A percentile compares a stretch with the other conserved stretches of the same genome.
These are phyloP conservation scores for Blastomyces silverae DNA, from an alignment of 2,329 filamentous ascomycete genomes.

Conservation along the genomic window DNA sequence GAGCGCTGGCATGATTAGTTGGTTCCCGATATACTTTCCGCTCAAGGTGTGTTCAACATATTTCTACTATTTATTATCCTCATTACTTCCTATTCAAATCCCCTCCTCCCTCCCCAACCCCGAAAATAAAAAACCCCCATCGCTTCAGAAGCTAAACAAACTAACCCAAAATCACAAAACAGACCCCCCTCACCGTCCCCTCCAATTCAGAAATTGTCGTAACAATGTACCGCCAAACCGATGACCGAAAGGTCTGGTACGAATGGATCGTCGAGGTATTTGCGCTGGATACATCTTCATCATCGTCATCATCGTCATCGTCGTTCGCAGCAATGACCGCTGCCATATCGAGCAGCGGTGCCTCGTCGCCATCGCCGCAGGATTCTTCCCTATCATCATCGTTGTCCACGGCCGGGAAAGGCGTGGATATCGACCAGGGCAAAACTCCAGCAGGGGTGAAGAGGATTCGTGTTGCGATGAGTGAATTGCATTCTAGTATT, in stretches of 20 bases:
- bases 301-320: background rate
- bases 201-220: slow-evolving; percentile 78
- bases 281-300: slow-evolving; percentile 32
- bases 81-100: slow-evolving; percentile 6
- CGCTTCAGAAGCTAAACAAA: background rate
- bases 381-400: slow-evolving; percentile 5
- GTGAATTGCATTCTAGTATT: slow-evolving; percentile 44
- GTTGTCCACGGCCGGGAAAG: slow-evolving; percentile 16
- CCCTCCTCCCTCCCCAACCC: background rate
- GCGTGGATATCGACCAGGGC: slow-evolving; percentile 20
- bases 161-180: slow-evolving; percentile 1
- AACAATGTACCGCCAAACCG: slow-evolving; percentile 93
- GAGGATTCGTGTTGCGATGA: slow-evolving; percentile 36
- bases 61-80: slow-evolving; percentile 4
- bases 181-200: slow-evolving; percentile 81
- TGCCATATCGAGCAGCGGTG: slow-evolving; percentile 22
- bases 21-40: slow-evolving; percentile 98
- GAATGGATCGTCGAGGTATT: slow-evolving; percentile 94
- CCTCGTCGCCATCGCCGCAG: slow-evolving; percentile 1
- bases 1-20: slow-evolving; percentile 97
- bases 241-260: slow-evolving; percentile 96
- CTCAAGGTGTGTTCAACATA: slow-evolving; percentile 60
- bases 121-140: background rate
- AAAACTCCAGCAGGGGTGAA: slow-evolving; percentile 20
- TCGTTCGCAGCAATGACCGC: background rate